Evolutionary conservation across 2,329 filamentous ascomycete genomes (phyloP).

Genomic region (Colletotrichum spaethianum): DNA sequence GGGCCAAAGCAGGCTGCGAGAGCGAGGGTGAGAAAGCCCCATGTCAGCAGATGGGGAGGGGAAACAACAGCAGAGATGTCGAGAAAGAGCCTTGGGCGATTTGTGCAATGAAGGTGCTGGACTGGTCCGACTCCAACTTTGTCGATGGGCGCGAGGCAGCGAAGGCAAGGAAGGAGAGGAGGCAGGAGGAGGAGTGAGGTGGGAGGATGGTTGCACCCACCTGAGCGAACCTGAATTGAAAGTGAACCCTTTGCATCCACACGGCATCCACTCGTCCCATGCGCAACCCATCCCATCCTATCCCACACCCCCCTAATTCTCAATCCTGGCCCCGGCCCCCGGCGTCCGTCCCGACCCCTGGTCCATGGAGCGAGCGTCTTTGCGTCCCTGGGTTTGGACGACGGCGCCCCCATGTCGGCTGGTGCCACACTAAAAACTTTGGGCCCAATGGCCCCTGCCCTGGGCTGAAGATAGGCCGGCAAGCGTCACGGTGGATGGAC

Average conservation of each 20-base stretch:
- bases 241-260: slow-evolving; percentile 40
- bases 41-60: slow-evolving; percentile 13
- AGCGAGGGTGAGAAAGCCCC: not conserved
- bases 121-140: not conserved
- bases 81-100: slow-evolving; percentile 4
- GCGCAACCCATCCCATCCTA: slow-evolving; percentile 26
- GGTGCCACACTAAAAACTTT: slow-evolving; percentile 40
- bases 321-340: slow-evolving; percentile 14
- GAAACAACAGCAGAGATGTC: slow-evolving; percentile 6
- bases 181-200: not conserved
- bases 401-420: slow-evolving; percentile 33
- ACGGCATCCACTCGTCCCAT: slow-evolving; percentile 36
- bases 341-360: slow-evolving; percentile 27
- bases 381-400: slow-evolving; percentile 40
- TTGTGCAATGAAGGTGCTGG: slow-evolving; percentile 2
- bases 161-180: not conserved
- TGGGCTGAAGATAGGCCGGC: slow-evolving; percentile 42
- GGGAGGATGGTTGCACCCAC: slow-evolving; percentile 38
- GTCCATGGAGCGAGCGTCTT: slow-evolving; percentile 40
- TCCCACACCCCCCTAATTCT: slow-evolving; percentile 29
- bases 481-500: slow-evolving; percentile 27
- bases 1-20: slow-evolving; percentile 15
- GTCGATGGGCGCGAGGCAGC: not conserved
- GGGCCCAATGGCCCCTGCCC: slow-evolving; percentile 32
- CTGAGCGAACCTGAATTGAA: slow-evolving; percentile 37